Percentiles rank a stretch among this genome's conserved stretches.
Evolutionary conservation across 2,329 filamentous ascomycete genomes (phyloP).

Genomic region (Calcarisporium arbuscula): DNA sequence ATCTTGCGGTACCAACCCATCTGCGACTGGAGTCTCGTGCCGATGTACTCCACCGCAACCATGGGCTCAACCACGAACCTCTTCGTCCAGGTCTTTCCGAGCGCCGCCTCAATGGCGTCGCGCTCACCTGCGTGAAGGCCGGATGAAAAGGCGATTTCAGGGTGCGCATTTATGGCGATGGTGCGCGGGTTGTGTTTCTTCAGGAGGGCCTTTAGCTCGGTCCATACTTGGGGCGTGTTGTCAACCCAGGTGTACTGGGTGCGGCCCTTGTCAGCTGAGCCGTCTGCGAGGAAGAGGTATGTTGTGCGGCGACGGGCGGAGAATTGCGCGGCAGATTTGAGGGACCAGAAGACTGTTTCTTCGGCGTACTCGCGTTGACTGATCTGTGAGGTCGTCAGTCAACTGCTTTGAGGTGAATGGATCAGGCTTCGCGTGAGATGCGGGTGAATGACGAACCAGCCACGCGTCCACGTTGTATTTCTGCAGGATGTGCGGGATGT

Average conservation of each 20-base stretch:
- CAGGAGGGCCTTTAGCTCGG: conserved; percentile 30
- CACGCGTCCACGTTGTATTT: not conserved
- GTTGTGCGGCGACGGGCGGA: conserved; percentile 44
- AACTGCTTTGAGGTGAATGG: too few species aligned
- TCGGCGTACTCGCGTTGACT: conserved; percentile 46
- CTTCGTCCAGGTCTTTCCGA: conserved; percentile 32
- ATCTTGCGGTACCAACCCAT: conserved; percentile 37
- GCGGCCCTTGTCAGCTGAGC: not conserved
- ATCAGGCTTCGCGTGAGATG: too few species aligned
- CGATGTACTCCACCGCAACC: conserved; percentile 40
- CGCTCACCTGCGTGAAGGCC: conserved; percentile 44
- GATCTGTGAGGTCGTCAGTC: too few species aligned
- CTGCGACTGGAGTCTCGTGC: conserved; percentile 33
- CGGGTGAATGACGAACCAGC: not conserved
- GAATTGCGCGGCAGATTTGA: conserved; percentile 39
- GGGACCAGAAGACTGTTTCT: conserved; percentile 45
- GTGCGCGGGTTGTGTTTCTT: conserved; percentile 25
- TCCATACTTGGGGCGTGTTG: conserved; percentile 38
- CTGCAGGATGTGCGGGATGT: not conserved
- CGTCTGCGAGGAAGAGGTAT: conserved; percentile 31
- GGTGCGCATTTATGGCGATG: conserved; percentile 38
- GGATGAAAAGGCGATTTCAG: conserved; percentile 38
- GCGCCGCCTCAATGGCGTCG: conserved; percentile 20
- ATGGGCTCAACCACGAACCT: conserved; percentile 36
- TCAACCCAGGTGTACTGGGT: conserved; percentile 38